phyloP scores from a whole-genome alignment of 371 early-diverging fungal species.

The Fennellomyces sp. region DNA sequence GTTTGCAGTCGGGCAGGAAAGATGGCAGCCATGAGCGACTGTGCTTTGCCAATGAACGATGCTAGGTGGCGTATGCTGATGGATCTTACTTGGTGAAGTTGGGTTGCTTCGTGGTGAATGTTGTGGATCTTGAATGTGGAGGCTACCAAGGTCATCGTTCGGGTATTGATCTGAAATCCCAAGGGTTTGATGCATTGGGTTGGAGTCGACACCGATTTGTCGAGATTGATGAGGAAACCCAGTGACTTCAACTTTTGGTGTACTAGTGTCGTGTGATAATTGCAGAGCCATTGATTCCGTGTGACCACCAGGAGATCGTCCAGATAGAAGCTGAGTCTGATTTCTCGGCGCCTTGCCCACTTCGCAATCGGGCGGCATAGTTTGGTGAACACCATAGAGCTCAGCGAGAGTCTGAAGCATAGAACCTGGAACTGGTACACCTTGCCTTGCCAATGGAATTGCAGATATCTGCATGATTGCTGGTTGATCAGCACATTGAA shows the following conservation, averaged over 20 bases:
- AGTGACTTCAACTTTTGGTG: constrained; percentile 14
- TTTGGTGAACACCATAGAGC: constrained; percentile 40
- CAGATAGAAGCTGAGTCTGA: constrained; percentile 24
- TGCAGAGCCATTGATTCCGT: background rate
- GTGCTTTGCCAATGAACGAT: too few species aligned
- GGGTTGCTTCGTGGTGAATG: too few species aligned
- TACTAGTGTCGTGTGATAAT: constrained; percentile 5
- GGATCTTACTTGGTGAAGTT: too few species aligned
- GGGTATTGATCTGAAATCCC: too few species aligned
- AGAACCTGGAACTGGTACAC: constrained; percentile 28
- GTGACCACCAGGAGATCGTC: constrained; percentile 32
- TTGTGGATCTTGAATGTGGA: too few species aligned
- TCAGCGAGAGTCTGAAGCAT: constrained; percentile 33
- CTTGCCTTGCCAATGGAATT: constrained; percentile 19
- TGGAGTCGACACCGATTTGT: constrained; percentile 19
- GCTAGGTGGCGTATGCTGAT: too few species aligned
- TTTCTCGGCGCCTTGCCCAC: constrained; percentile 24
- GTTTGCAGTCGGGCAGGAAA: too few species aligned
- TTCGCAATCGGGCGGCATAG: constrained; percentile 22
- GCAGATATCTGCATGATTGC: constrained; percentile 20
- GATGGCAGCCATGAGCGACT: too few species aligned
- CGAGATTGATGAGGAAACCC: constrained; percentile 21
- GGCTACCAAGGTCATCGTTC: too few species aligned
- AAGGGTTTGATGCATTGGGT: too few species aligned
- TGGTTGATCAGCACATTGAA: constrained; percentile 5